These are phyloP conservation scores for Coemansia erecta DNA, from an alignment of 192 early-diverging fungal species.

Conservation along the genomic window DNA sequence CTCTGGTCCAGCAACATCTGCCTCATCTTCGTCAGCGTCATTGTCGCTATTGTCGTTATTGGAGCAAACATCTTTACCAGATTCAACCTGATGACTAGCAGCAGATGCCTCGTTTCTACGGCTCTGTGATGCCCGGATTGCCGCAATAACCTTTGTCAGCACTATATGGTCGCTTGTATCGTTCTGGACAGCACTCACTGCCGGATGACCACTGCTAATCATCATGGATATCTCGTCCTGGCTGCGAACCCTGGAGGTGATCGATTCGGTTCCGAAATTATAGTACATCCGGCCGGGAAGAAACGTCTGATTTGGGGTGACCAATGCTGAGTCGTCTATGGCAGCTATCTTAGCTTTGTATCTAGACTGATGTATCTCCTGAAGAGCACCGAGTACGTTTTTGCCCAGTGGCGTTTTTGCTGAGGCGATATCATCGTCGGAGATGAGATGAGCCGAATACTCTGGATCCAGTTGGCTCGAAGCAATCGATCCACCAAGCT, in stretches of 20 bases:
- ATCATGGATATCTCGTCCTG: constrained; percentile 61
- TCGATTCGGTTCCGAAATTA: constrained; percentile 63
- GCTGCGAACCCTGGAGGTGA: constrained; percentile 69
- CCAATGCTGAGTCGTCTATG: neutral
- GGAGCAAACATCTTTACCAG: neutral
- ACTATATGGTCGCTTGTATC: constrained; percentile 18
- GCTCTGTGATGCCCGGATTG: constrained; percentile 45
- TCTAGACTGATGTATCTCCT: constrained; percentile 10
- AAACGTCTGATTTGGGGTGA: constrained; percentile 67
- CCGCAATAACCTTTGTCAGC: constrained; percentile 34
- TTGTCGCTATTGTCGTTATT: neutral
- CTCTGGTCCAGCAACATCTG: constrained; percentile 22
- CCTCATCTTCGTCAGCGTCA: neutral
- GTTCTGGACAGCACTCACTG: neutral
- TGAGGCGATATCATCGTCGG: no score
- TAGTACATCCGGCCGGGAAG: constrained; percentile 74
- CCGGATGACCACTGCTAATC: constrained; percentile 1
- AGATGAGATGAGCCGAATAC: no score
- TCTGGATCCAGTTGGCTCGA: neutral
- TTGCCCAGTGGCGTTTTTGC: constrained; percentile 6
- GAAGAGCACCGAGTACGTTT: constrained; percentile 41
- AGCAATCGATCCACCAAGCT: neutral
- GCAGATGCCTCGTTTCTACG: neutral
- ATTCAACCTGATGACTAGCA: neutral
- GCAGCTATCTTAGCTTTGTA: no score